These are phyloP conservation scores for Citrus unshiu DNA, from an alignment of 345 rosid species.

Conservation along the genomic window DNA sequence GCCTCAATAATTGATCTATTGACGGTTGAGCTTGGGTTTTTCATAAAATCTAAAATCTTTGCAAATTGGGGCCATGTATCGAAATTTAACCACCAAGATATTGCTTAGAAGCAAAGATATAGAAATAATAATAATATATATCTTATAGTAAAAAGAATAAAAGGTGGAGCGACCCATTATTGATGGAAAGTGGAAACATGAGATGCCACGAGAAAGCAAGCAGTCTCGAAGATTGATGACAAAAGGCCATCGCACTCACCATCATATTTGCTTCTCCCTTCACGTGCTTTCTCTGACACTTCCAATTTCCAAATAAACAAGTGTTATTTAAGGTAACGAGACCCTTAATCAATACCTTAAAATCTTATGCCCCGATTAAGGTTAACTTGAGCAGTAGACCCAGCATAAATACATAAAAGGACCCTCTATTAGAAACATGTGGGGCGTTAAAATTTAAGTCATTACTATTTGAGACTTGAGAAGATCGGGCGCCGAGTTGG, in stretches of 20 bases:
- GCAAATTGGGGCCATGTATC: neutral
- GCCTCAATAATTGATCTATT: neutral
- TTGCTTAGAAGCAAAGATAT: conserved; percentile 11
- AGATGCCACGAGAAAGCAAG: neutral
- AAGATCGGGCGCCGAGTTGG: too few relatives aligned
- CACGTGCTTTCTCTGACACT: neutral
- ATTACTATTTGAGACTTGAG: too few relatives aligned
- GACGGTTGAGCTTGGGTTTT: neutral
- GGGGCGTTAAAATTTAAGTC: too few relatives aligned
- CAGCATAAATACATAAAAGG: neutral
- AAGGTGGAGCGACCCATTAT: too few relatives aligned
- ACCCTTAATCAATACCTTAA: neutral
- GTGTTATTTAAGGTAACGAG: too few relatives aligned
- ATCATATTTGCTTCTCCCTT: neutral
- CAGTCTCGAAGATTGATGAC: neutral
- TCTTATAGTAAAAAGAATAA: too few relatives aligned
- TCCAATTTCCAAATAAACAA: neutral
- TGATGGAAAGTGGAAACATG: neutral
- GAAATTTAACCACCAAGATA: neutral
- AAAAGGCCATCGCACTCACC: neutral
- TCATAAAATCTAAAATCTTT: neutral
- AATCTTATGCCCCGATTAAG: neutral
- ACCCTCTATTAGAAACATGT: too few relatives aligned
- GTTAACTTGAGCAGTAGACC: neutral
- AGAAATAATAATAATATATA: neutral